Percentiles rank a stretch among this genome's conserved stretches.
Evolutionary conservation across 2,329 filamentous ascomycete genomes (phyloP).

Genomic region (Sporothrix protearum): DNA sequence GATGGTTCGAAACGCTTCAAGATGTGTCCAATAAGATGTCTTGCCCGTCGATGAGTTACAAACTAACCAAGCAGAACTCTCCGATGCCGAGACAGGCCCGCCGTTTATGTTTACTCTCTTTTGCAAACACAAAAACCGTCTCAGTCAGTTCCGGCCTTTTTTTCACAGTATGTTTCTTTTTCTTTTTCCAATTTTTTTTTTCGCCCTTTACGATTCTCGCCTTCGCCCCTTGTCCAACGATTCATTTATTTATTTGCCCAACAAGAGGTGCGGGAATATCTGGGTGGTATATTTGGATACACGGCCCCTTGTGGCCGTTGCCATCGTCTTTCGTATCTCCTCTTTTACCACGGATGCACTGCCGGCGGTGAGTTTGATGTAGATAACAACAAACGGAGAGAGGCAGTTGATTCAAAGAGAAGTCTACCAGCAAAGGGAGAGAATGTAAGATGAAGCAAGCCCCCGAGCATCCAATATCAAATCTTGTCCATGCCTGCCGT

Average conservation of each 20-base stretch:
- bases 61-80: not conserved
- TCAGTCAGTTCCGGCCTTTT: not conserved
- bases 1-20: not conserved
- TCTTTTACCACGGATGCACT: not conserved
- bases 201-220: not conserved
- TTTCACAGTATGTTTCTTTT: not conserved
- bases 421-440: not conserved
- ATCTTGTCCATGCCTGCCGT: not conserved
- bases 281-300: not conserved
- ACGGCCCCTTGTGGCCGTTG: not conserved
- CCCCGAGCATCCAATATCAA: not conserved
- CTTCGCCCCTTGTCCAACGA: not conserved
- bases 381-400: conserved; percentile 1
- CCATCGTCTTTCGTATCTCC: not conserved
- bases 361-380: conserved; percentile 18
- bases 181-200: not conserved
- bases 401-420: not conserved
- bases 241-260: not conserved
- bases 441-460: not conserved
- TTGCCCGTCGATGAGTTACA: not conserved
- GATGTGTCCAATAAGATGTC: too few species aligned
- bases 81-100: conserved; percentile 13
- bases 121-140: not conserved
- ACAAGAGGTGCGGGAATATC: not conserved
- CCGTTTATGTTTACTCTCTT: not conserved